Percentiles rank a stretch among this genome's conserved stretches.
phyloP scores from a whole-genome alignment of 805 yeast species.

The Alloascoidea hylecoeti region DNA sequence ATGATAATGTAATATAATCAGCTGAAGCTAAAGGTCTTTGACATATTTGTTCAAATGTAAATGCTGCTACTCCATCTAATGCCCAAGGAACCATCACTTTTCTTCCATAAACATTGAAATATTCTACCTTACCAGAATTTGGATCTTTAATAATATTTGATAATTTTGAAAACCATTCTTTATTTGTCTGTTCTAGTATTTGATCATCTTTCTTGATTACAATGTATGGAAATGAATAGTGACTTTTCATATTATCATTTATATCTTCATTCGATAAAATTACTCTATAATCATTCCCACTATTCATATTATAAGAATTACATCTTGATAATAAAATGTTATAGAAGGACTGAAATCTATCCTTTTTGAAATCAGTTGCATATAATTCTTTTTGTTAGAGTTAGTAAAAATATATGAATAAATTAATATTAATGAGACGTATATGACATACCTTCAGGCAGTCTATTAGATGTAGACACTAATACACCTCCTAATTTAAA shows the following conservation, averaged over 20 bases:
- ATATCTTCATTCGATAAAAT: constrained; percentile 15
- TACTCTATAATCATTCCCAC: constrained; percentile 39
- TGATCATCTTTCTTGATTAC: constrained; percentile 17
- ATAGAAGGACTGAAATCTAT: constrained; percentile 42
- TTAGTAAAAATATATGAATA: background rate
- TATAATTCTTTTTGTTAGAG: constrained; percentile 26
- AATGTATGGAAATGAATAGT: constrained; percentile 15
- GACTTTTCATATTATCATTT: constrained; percentile 2
- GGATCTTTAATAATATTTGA: background rate
- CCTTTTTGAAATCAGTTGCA: constrained; percentile 46
- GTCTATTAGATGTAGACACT: constrained; percentile 59
- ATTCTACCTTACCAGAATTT: constrained; percentile 8
- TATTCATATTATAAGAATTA: constrained; percentile 45
- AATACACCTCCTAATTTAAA: constrained; percentile 65
- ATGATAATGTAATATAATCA: constrained; percentile 56
- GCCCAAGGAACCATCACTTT: constrained; percentile 30
- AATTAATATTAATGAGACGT: constrained; percentile 1
- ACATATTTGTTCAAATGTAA: constrained; percentile 41
- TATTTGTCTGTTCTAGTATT: constrained; percentile 22
- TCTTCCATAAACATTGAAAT: constrained; percentile 43
- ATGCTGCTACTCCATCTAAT: constrained; percentile 25
- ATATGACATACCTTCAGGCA: constrained; percentile 35
- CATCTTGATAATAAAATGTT: constrained; percentile 45
- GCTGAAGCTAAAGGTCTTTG: constrained; percentile 45
- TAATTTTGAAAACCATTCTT: constrained; percentile 14